Evolutionary conservation across 306 rosid species (phyloP), one percentile per base, ranked within the genome.

Genomic region (Quercus alba): DNA sequence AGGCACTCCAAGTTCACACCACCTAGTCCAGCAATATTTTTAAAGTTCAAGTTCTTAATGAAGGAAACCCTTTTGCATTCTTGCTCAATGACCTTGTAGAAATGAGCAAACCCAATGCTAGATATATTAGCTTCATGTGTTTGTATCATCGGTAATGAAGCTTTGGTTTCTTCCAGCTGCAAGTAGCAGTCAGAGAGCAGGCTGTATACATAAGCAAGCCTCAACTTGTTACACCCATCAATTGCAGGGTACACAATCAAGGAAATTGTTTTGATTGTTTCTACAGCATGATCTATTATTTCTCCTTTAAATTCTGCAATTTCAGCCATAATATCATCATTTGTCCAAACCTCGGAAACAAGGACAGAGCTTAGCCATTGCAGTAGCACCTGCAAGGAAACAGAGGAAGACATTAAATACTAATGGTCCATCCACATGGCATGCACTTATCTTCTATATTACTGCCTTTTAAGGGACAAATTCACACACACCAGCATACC

Each of bases 21-120:
- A 78, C 70, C 88, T 56, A 96, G 83, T 67, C 97, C 98, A 73
- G 94, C 97, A 83, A 93, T 90, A 86, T 90, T 93, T 96, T 96
- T 96, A 79, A 93, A 96, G 85, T 96, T 89, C 76, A 96, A 90
- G 74, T 81, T 80, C 64, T 74, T 73, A 77, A 96, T 70, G 84
- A 88, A 84, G 52, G 94, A 80, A 33, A 91, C 85, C 76, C 90
- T 87, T 84, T 76, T 75, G 88, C 97, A 96, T 81, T 93, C 98
- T 85, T 90, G 88, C 87, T 86, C 97, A 12, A 93, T 54, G 72
- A 87, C 87, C 87, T 80, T 88, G 84, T 85, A 91, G 86, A 88
- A 96, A 61, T 69, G 91, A 80, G 89, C 79, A 58, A 91, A 72
- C 75, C 92, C 84, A 81, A 86, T 77, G 81, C 83, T 85, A 72